A percentile compares a stretch with the other conserved stretches of the same genome.
Evolutionary conservation across 2,329 filamentous ascomycete genomes (phyloP).

Genomic region (Ophiostoma angusticollis): DNA sequence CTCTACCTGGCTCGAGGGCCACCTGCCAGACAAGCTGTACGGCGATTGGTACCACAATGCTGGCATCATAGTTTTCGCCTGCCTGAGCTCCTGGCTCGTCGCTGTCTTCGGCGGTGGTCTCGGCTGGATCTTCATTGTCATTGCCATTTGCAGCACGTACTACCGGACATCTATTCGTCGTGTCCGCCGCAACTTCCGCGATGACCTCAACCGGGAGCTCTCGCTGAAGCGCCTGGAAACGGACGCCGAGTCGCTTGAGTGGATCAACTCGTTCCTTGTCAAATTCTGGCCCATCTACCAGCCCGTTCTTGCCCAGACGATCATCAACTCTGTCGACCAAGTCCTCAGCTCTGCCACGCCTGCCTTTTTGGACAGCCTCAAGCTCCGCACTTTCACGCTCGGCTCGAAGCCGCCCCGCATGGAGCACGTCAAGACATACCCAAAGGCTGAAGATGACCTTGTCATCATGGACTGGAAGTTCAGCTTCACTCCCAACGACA

Average conservation of each 20-base stretch:
- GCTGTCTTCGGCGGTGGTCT: slow-evolving; percentile 82
- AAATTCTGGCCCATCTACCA: slow-evolving; percentile 99
- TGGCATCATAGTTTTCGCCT: slow-evolving; percentile 86
- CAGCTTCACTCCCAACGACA: slow-evolving; percentile 95
- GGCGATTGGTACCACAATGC: slow-evolving; percentile 99
- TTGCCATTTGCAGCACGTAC: slow-evolving; percentile 86
- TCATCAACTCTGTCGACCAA: slow-evolving; percentile 91
- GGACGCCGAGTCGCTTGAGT: slow-evolving; percentile 86
- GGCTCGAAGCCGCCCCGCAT: slow-evolving; percentile 90
- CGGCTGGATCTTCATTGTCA: slow-evolving; percentile 85
- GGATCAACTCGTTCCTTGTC: slow-evolving; percentile 97
- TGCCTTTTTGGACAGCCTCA: slow-evolving; percentile 82
- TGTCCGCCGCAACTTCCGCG: slow-evolving; percentile 87
- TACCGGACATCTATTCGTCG: slow-evolving; percentile 91
- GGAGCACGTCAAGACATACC: slow-evolving; percentile 97
- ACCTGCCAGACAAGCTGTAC: slow-evolving; percentile 78
- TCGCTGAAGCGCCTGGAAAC: slow-evolving; percentile 77
- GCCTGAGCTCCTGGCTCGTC: slow-evolving; percentile 78
- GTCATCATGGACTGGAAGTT: slow-evolving; percentile 99
- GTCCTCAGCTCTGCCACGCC: slow-evolving; percentile 87
- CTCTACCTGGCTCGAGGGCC: slow-evolving; percentile 72
- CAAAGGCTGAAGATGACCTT: slow-evolving; percentile 85
- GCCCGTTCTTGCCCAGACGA: slow-evolving; percentile 79
- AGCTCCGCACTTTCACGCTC: slow-evolving; percentile 84
- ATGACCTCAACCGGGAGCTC: slow-evolving; percentile 77